These are phyloP conservation scores for Candida smagusa DNA, from an alignment of 1,139 yeast genomes.

Conservation along the genomic window DNA sequence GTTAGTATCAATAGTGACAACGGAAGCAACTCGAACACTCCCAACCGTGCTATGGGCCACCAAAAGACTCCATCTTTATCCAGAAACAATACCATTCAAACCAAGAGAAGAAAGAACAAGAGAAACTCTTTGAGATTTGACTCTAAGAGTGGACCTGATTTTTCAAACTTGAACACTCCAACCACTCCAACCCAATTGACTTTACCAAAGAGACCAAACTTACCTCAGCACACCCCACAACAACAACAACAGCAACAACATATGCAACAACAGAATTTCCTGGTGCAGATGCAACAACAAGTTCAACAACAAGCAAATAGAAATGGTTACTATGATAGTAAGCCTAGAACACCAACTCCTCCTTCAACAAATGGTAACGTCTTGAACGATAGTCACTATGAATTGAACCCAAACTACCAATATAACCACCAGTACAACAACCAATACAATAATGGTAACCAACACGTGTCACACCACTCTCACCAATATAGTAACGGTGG, in stretches of 20 bases:
- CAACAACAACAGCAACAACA: conserved; percentile 4
- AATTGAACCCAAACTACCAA: conserved; percentile 12
- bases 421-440: conserved; percentile 9
- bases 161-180: conserved; percentile 17
- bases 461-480: conserved; percentile 7
- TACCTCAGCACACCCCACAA: conserved; percentile 7
- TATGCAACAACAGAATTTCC: conserved; percentile 5
- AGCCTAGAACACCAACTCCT: conserved; percentile 28
- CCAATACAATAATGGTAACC: conserved; percentile 8
- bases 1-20: conserved; percentile 9
- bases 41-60: conserved; percentile 10
- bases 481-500: conserved; percentile 7
- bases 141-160: conserved; percentile 21
- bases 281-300: conserved; percentile 3
- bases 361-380: conserved; percentile 13
- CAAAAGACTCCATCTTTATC: conserved; percentile 14
- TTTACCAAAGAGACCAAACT: conserved; percentile 21
- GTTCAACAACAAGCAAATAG: conserved; percentile 7
- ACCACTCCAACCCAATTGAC: conserved; percentile 20
- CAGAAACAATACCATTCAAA: conserved; percentile 25
- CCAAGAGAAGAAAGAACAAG: conserved; percentile 30
- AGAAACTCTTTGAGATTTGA: conserved; percentile 31
- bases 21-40: conserved; percentile 9
- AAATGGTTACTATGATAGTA: conserved; percentile 15
- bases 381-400: conserved; percentile 10